Percentiles rank a stretch among this genome's conserved stretches.
Evolutionary conservation across 345 rosid genomes (phyloP).

Genomic region (Salix koriyanagi): DNA sequence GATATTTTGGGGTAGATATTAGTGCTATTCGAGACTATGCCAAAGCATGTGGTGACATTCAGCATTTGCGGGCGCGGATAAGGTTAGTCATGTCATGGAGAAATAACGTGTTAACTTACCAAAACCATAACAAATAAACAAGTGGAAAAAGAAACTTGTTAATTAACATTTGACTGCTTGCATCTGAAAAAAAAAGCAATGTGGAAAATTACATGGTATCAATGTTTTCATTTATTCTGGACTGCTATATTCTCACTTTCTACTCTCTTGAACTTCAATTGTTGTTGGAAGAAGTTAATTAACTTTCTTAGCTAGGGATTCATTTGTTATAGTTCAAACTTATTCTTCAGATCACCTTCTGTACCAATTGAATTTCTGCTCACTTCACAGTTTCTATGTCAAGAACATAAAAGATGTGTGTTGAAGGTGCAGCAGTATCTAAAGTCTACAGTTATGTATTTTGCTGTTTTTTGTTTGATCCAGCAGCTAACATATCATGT

Average conservation of each 20-base stretch:
- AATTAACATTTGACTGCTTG: neutral
- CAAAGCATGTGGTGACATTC: constrained; percentile 43
- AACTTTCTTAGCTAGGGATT: neutral
- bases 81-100: constrained; percentile 41
- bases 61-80: constrained; percentile 83
- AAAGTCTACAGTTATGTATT: neutral
- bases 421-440: neutral
- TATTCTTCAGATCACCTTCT: neutral
- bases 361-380: neutral
- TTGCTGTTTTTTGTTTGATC: neutral
- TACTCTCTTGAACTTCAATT: neutral
- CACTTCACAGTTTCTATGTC: neutral
- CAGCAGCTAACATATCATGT: constrained; percentile 22
- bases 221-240: neutral
- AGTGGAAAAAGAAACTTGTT: neutral
- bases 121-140: neutral
- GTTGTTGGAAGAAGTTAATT: neutral
- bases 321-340: neutral
- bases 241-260: neutral
- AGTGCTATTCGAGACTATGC: constrained; percentile 69
- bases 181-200: neutral
- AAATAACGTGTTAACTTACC: neutral
- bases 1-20: constrained; percentile 93
- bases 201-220: neutral
- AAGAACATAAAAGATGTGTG: neutral